phyloP scores from a whole-genome alignment of 2,329 filamentous ascomycete species.

The Xylariaceae sp. region DNA sequence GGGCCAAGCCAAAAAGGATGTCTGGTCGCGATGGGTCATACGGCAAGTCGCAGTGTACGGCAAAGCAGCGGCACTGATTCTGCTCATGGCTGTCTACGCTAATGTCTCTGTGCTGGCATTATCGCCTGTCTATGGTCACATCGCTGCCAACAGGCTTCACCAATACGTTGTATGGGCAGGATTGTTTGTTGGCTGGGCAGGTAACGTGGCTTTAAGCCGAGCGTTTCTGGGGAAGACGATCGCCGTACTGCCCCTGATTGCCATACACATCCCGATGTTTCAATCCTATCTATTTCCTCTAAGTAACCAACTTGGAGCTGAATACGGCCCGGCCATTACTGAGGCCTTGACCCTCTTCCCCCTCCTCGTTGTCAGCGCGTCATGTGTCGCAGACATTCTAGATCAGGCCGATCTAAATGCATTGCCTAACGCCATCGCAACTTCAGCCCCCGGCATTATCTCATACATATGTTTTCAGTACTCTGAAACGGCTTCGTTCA shows the following conservation, averaged over 20 bases:
- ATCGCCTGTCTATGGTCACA: slow-evolving; percentile 83
- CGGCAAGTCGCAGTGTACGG: slow-evolving; percentile 41
- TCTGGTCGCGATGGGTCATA: slow-evolving; percentile 32
- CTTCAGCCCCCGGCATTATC: slow-evolving; percentile 61
- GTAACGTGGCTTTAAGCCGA: slow-evolving; percentile 54
- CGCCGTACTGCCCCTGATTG: slow-evolving; percentile 64
- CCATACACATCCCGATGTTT: slow-evolving; percentile 67
- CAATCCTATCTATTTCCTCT: slow-evolving; percentile 68
- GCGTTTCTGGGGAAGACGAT: slow-evolving; percentile 47
- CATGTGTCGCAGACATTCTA: slow-evolving; percentile 60
- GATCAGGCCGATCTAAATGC: slow-evolving; percentile 56
- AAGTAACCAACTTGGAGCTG: slow-evolving; percentile 63
- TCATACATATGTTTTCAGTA: slow-evolving; percentile 62
- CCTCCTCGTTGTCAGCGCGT: slow-evolving; percentile 59
- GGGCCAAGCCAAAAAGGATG: slow-evolving; percentile 32
- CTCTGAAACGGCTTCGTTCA: slow-evolving; percentile 40
- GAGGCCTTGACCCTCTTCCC: slow-evolving; percentile 71
- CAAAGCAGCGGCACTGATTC: slow-evolving; percentile 44
- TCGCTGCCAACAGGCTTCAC: slow-evolving; percentile 72
- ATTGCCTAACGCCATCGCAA: slow-evolving; percentile 54
- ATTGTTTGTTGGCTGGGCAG: slow-evolving; percentile 68
- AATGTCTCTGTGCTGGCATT: slow-evolving; percentile 71
- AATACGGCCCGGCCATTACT: slow-evolving; percentile 69
- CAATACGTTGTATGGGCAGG: slow-evolving; percentile 60
- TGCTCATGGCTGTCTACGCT: slow-evolving; percentile 60